Evolutionary conservation across 225 moss, liverwort and hornwort species (phyloP), one percentile per base, ranked within the genome.

Genomic region (Polytrichum commune): DNA sequence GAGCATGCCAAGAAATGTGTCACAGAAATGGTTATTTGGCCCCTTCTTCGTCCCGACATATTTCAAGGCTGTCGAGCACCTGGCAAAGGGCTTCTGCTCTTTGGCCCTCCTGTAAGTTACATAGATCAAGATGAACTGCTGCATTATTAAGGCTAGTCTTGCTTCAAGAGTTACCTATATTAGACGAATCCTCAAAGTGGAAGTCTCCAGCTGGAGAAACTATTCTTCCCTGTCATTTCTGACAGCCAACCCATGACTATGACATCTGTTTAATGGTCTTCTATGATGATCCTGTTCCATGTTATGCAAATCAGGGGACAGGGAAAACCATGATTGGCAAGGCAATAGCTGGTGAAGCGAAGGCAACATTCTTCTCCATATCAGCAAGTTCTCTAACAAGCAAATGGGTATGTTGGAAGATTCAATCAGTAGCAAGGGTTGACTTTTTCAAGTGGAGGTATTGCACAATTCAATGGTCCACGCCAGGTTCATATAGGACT

Each of bases 301-400:
- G 19, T 27, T 29, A 20, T 70, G 55, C 25, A 86, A 62, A 66
- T 63, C 69, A 95, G 95, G 95, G 98, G 66, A 98, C 98, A 19
- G 98, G 98, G 60, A 98, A 98, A 78, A 98, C 98, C 54, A 98
- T 98, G 98, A 98, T 98, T 61, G 98, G 98, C 38, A 98, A 95
- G 86, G 98, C 98, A 61, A 98, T 98, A 69, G 98, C 98, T 66
- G 95, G 98, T 73, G 98, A 95, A 83, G 98, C 98, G 20, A 91
- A 84, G 64, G 98, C 98, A 8, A 98, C 98, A 19, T 98, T 98
- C 64, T 98, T 98, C 64, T 98, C 98, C 64, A 95, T 98, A 76
- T 98, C 98, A 75, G 98, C 98, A 60, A 98, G 98, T 80, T 98
- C 95, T 70, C 77, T 98, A 68, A 91, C 95, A 60, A 98, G 98